phyloP scores from a whole-genome alignment of 2,329 filamentous ascomycete species.

The Alternaria tenuissima region DNA sequence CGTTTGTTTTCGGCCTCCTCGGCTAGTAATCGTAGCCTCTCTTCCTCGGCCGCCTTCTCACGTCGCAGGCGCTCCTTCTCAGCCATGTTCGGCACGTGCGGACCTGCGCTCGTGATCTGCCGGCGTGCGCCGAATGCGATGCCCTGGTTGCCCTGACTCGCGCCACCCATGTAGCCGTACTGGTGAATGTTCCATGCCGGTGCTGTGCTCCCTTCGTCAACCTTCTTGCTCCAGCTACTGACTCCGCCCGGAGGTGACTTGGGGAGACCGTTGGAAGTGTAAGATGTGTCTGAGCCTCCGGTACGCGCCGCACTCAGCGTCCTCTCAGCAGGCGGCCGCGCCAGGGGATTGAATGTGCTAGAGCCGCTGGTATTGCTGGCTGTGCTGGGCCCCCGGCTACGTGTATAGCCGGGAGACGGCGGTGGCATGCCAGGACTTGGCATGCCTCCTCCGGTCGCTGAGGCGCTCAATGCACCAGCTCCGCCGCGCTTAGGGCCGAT shows the following conservation, averaged over 20 bases:
- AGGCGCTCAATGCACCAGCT: constrained; percentile 50
- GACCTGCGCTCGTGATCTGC: constrained; percentile 87
- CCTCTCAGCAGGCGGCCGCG: constrained; percentile 39
- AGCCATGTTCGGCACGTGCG: constrained; percentile 78
- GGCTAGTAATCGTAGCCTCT: constrained; percentile 57
- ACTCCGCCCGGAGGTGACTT: constrained; percentile 63
- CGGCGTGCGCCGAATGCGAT: constrained; percentile 90
- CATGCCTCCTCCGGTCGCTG: constrained; percentile 38
- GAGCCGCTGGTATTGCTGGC: constrained; percentile 52
- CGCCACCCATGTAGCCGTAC: constrained; percentile 96
- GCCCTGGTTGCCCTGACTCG: constrained; percentile 93
- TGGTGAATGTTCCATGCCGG: constrained; percentile 99
- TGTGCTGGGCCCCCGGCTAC: constrained; percentile 58
- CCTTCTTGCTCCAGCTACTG: constrained; percentile 89
- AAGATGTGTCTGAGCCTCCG: constrained; percentile 66
- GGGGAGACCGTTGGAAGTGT: constrained; percentile 58
- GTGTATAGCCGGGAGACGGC: constrained; percentile 39
- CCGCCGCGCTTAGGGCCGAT: constrained; percentile 77
- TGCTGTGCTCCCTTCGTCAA: constrained; percentile 79
- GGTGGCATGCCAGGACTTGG: constrained; percentile 38
- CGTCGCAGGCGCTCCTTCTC: constrained; percentile 79
- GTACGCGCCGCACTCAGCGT: constrained; percentile 58
- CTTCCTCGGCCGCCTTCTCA: constrained; percentile 65
- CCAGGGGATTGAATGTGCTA: constrained; percentile 56
- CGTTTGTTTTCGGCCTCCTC: constrained; percentile 63